Conservation (phyloP, 1,284 basidiomycete genomes). For the Cryptococcus sp. region DNA sequence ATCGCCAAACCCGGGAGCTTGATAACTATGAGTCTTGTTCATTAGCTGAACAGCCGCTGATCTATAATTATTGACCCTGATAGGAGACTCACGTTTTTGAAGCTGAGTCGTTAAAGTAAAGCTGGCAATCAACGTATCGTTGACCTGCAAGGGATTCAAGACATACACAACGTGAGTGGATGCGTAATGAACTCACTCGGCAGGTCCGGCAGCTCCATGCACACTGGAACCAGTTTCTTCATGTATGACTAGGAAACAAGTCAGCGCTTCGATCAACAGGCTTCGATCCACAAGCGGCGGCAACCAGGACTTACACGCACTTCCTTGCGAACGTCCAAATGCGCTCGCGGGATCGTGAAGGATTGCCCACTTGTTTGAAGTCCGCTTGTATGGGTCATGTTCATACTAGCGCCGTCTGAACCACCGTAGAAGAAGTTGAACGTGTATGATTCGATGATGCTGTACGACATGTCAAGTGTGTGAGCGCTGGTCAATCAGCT, state of each 20-base stretch:
- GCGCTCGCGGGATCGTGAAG: conserved; percentile 3
- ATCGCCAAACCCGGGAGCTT: conserved; percentile 16
- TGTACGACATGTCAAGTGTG: conserved; percentile 5
- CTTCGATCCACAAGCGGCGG: not conserved
- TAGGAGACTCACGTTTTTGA: conserved; percentile 26
- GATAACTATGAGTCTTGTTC: conserved; percentile 17
- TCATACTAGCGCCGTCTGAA: conserved; percentile 1
- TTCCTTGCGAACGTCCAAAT: conserved; percentile 9
- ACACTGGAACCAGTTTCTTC: conserved; percentile 6
- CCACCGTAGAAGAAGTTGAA: conserved; percentile 32
- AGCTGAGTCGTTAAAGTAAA: conserved; percentile 20
- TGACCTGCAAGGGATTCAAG: conserved; percentile 3
- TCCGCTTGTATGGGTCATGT: not conserved
- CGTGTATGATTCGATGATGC: conserved; percentile 33
- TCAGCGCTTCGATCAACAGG: no score
- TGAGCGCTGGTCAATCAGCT: not conserved
- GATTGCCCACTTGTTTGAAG: not conserved
- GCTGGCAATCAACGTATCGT: conserved; percentile 23
- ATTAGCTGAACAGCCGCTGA: conserved; percentile 10
- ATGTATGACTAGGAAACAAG: not conserved
- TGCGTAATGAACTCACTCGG: conserved; percentile 15
- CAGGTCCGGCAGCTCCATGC: conserved; percentile 15
- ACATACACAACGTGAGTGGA: no score
- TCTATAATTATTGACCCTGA: no score
- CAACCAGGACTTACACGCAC: conserved; percentile 9